A percentile compares a stretch with the other conserved stretches of the same genome.
Evolutionary conservation across 1,284 basidiomycete species (phyloP).

Genomic region (Ustilago bromivora): DNA sequence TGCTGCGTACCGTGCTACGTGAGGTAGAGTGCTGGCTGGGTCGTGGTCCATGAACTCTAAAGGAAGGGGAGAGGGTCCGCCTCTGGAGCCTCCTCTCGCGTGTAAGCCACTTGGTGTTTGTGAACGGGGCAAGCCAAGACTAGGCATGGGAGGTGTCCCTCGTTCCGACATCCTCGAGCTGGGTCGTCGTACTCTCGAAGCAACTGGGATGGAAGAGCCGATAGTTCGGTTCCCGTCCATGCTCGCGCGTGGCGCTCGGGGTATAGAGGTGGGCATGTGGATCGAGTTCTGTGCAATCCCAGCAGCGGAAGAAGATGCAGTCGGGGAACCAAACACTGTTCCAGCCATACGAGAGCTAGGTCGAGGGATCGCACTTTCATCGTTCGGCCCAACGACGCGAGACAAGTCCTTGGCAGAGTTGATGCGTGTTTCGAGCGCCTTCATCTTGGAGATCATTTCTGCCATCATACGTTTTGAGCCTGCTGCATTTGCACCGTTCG

Average conservation of each 20-base stretch:
- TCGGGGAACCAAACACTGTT: slow-evolving; percentile 31
- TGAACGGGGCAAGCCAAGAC: slow-evolving; percentile 41
- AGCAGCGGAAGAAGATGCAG: slow-evolving; percentile 10
- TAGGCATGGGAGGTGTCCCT: slow-evolving; percentile 43
- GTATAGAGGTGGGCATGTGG: slow-evolving; percentile 34
- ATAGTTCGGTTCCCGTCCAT: slow-evolving; percentile 48
- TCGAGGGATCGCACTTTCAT: slow-evolving; percentile 62
- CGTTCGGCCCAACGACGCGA: slow-evolving; percentile 27
- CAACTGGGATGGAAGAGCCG: slow-evolving; percentile 61
- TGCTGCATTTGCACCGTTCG: slow-evolving; percentile 11
- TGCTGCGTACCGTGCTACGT: slow-evolving; percentile 40
- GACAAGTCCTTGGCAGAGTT: slow-evolving; percentile 52
- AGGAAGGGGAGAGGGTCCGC: slow-evolving; percentile 33
- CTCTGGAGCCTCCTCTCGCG: slow-evolving; percentile 18
- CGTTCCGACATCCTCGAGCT: slow-evolving; percentile 50
- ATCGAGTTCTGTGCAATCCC: slow-evolving; percentile 12
- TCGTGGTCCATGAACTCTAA: slow-evolving; percentile 62
- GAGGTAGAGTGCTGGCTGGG: slow-evolving; percentile 46
- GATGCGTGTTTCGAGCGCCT: slow-evolving; percentile 62
- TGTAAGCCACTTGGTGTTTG: slow-evolving; percentile 29
- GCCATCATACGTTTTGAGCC: slow-evolving; percentile 54
- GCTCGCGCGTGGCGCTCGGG: slow-evolving; percentile 37
- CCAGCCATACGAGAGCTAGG: slow-evolving; percentile 59
- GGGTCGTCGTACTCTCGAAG: slow-evolving; percentile 52
- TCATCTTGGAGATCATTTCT: slow-evolving; percentile 62